A percentile compares a stretch with the other conserved stretches of the same genome.
These are phyloP conservation scores for Colletotrichum scovillei DNA, from an alignment of 2,329 filamentous ascomycete genomes.

Conservation along the genomic window DNA sequence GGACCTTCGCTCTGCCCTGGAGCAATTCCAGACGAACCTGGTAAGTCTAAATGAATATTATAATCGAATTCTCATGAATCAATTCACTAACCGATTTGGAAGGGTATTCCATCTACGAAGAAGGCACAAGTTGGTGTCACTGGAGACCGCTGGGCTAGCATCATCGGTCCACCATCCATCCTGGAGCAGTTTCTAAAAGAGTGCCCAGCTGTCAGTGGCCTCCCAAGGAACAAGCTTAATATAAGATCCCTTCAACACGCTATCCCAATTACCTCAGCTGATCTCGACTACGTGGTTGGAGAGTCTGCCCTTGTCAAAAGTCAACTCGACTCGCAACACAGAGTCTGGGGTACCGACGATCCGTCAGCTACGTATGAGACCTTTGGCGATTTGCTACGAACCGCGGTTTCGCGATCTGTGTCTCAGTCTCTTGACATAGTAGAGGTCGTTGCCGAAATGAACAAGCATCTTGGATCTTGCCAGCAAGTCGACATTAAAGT, in stretches of 20 bases:
- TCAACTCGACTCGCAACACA: background rate
- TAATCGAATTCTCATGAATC: background rate
- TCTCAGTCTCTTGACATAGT: background rate
- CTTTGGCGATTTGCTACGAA: background rate
- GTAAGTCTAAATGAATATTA: background rate
- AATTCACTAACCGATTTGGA: too few relatives aligned
- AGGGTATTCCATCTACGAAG: background rate
- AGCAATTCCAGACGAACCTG: background rate
- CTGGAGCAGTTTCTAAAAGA: background rate
- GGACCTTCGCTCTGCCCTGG: background rate
- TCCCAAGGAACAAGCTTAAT: background rate
- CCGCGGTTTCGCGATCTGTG: background rate
- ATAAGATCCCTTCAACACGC: background rate
- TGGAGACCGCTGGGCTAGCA: constrained; percentile 7
- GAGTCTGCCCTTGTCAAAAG: background rate
- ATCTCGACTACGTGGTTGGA: background rate
- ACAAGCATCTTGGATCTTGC: background rate
- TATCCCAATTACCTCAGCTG: constrained; percentile 1
- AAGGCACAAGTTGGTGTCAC: constrained; percentile 6
- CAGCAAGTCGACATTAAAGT: background rate
- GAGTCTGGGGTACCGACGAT: background rate
- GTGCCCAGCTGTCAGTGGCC: background rate
- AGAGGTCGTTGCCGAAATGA: background rate
- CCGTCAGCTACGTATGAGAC: background rate
- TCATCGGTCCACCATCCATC: constrained; percentile 17